These are phyloP conservation scores for Haplosporangium gracile DNA, from an alignment of 192 early-diverging fungal genomes.

Conservation along the genomic window DNA sequence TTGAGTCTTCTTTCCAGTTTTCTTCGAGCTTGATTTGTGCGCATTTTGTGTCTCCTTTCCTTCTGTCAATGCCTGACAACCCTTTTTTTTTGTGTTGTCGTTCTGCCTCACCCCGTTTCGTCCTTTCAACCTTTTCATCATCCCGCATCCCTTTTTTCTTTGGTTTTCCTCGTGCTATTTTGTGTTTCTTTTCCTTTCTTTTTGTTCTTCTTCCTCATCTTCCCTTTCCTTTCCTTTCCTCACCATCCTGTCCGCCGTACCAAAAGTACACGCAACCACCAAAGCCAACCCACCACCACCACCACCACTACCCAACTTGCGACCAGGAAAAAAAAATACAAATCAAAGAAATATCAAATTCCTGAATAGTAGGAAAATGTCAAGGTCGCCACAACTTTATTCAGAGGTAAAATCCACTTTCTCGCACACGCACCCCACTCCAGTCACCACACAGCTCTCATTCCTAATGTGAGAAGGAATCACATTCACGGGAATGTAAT, in stretches of 20 bases:
- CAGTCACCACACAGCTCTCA: not conserved
- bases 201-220: not conserved
- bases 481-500: not conserved
- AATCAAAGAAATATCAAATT: too few species aligned
- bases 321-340: not conserved
- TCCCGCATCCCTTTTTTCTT: not conserved
- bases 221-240: not conserved
- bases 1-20: too few species aligned
- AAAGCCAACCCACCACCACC: not conserved
- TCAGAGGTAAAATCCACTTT: not conserved
- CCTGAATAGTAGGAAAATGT: not conserved
- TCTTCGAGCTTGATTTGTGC: not conserved
- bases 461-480: not conserved
- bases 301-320: not conserved
- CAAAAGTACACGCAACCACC: not conserved
- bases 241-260: not conserved
- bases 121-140: not conserved
- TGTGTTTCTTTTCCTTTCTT: not conserved
- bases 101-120: not conserved
- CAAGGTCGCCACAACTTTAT: slow-evolving; percentile 9
- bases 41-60: not conserved
- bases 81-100: not conserved
- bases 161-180: not conserved
- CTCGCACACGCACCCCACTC: too few species aligned
- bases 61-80: not conserved